These are phyloP conservation scores for Penicillium steckii DNA, from an alignment of 495 filamentous ascomycete genomes.

Conservation along the genomic window DNA sequence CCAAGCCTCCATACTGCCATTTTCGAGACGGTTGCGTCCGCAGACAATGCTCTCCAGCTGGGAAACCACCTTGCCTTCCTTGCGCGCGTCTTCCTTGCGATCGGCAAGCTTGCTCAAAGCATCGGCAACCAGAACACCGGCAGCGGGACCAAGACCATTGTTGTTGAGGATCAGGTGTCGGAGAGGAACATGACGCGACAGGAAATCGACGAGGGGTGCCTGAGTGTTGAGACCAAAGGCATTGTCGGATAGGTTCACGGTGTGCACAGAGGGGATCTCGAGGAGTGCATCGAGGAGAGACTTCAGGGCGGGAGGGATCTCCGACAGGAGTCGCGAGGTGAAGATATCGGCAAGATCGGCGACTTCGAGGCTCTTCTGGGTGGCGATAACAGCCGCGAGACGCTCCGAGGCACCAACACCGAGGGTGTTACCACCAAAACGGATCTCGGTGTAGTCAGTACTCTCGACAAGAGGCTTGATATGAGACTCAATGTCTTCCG, in stretches of 20 bases:
- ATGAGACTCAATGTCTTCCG: conserved; percentile 82
- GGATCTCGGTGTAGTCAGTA: conserved; percentile 77
- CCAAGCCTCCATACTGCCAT: conserved; percentile 94
- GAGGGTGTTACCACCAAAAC: conserved; percentile 84
- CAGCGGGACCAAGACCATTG: conserved; percentile 92
- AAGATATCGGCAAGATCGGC: conserved; percentile 97
- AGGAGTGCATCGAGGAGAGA: conserved; percentile 83
- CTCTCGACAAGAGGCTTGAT: conserved; percentile 69
- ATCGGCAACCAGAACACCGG: conserved; percentile 82
- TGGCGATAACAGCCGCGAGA: conserved; percentile 73
- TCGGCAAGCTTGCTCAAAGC: conserved; percentile 71
- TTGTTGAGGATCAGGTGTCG: conserved; percentile 94
- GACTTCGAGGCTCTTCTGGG: conserved; percentile 76
- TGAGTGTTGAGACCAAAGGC: conserved; percentile 94
- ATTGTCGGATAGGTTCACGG: conserved; percentile 95
- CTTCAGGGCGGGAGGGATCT: conserved; percentile 87
- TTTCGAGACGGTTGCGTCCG: conserved; percentile 92
- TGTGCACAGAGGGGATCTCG: conserved; percentile 76
- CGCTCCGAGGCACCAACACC: conserved; percentile 83
- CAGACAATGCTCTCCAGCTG: conserved; percentile 91
- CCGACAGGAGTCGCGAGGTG: conserved; percentile 86
- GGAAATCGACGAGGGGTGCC: conserved; percentile 79
- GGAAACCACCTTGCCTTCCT: conserved; percentile 66
- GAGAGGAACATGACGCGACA: conserved; percentile 79
- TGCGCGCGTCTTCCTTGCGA: conserved; percentile 75